Evolutionary conservation across 495 filamentous ascomycete genomes (phyloP).

Genomic region (Penicillium alfredii): DNA sequence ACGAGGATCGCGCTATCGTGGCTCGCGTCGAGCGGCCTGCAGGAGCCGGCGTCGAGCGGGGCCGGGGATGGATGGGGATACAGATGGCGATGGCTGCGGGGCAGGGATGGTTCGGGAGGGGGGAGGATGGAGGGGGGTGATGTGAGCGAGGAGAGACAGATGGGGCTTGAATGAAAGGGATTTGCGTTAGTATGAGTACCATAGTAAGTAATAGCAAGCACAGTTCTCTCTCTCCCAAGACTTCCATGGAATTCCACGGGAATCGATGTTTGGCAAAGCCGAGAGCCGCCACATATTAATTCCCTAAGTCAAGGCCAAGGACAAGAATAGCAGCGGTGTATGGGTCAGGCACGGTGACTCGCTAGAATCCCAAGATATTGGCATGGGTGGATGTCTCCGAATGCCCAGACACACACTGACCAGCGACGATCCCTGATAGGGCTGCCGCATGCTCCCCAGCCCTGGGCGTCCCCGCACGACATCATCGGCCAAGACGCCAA

Average conservation of each 20-base stretch:
- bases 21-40: neutral
- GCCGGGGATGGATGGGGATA: slow-evolving; percentile 1
- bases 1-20: slow-evolving; percentile 17
- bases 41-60: neutral
- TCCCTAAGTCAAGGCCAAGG: too few relatives aligned
- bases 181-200: neutral
- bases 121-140: slow-evolving; percentile 22
- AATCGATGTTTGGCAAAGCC: too few relatives aligned
- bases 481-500: slow-evolving; percentile 22
- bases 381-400: too few relatives aligned
- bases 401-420: too few relatives aligned
- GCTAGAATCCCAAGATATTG: too few relatives aligned
- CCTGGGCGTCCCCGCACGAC: slow-evolving; percentile 29
- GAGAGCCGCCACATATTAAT: too few relatives aligned
- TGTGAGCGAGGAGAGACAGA: slow-evolving; percentile 24
- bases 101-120: slow-evolving; percentile 14
- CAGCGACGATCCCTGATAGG: slow-evolving; percentile 10
- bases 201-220: neutral
- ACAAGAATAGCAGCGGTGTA: too few relatives aligned
- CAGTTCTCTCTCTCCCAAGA: too few relatives aligned
- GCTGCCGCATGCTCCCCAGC: slow-evolving; percentile 14
- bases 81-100: slow-evolving; percentile 1
- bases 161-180: slow-evolving; percentile 11
- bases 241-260: too few relatives aligned
- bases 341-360: too few relatives aligned